Percentiles rank a stretch among this genome's conserved stretches.
Conservation (phyloP, 805 yeast species). For the Starmerella stigmatis region DNA sequence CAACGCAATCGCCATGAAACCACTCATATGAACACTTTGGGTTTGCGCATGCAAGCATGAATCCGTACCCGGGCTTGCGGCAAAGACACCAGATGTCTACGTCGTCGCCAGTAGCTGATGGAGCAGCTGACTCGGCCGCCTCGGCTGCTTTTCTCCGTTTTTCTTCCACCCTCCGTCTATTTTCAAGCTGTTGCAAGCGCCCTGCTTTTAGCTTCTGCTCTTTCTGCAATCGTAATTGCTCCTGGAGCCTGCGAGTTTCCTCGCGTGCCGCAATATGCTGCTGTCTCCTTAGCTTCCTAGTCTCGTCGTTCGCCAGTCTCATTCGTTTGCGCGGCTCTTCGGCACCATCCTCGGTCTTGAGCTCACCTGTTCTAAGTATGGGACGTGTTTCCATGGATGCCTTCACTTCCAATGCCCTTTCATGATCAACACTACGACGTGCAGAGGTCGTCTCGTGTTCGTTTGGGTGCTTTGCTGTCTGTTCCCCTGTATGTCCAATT, state of each 20-base stretch:
- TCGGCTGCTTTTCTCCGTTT: neutral
- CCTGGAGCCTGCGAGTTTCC: neutral
- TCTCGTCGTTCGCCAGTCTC: too few relatives aligned
- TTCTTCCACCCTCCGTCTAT: neutral
- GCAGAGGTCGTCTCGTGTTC: too few relatives aligned
- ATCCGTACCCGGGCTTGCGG: conserved; percentile 44
- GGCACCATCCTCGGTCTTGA: too few relatives aligned
- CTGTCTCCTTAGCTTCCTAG: neutral
- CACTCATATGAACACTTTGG: conserved; percentile 70
- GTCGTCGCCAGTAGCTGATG: neutral
- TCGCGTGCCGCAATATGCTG: neutral
- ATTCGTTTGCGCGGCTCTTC: too few relatives aligned
- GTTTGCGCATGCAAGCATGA: conserved; percentile 88
- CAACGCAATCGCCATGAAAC: conserved; percentile 88
- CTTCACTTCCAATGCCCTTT: too few relatives aligned
- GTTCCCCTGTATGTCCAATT: too few relatives aligned
- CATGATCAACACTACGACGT: too few relatives aligned
- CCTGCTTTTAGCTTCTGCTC: neutral
- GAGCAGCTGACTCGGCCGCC: neutral
- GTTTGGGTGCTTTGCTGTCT: too few relatives aligned
- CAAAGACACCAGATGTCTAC: conserved; percentile 39
- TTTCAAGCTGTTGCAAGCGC: neutral
- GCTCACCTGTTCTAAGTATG: too few relatives aligned
- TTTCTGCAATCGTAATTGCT: neutral
- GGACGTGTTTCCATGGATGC: too few relatives aligned